Percentiles rank a stretch among this genome's conserved stretches.
Evolutionary conservation across 495 filamentous ascomycete species (phyloP).

Genomic region (Trichoderma reesei): DNA sequence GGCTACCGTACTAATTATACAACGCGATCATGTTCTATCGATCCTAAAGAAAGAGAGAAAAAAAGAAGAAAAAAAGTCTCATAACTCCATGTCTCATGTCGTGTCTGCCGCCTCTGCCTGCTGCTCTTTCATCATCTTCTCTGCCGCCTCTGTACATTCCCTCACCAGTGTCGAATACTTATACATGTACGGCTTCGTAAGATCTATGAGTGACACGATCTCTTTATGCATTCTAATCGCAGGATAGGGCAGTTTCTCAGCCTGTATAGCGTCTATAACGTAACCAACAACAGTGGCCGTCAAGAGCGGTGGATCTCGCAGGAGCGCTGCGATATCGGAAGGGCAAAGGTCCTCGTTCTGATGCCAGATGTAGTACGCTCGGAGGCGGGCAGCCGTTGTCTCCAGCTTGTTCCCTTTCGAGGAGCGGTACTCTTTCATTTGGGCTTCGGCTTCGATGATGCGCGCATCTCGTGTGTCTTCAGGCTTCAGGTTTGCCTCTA

Average conservation of each 20-base stretch:
- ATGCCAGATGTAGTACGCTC: slow-evolving; percentile 56
- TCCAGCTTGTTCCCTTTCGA: slow-evolving; percentile 8
- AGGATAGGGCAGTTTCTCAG: slow-evolving; percentile 31
- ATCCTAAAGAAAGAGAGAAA: too few relatives aligned
- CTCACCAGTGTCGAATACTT: background rate
- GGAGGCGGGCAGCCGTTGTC: slow-evolving; percentile 30
- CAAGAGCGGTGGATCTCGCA: slow-evolving; percentile 48
- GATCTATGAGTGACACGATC: background rate
- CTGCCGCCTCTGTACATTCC: background rate
- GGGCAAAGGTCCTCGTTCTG: slow-evolving; percentile 32
- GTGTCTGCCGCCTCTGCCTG: background rate
- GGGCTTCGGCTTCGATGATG: slow-evolving; percentile 27
- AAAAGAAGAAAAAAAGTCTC: background rate
- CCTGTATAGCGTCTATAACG: slow-evolving; percentile 32
- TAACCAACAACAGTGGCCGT: slow-evolving; percentile 40
- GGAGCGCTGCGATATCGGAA: slow-evolving; percentile 34
- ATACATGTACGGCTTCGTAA: background rate
- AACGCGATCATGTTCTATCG: too few relatives aligned
- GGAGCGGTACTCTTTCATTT: slow-evolving; percentile 22
- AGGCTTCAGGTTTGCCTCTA: background rate
- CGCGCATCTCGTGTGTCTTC: slow-evolving; percentile 22
- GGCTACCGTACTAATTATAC: background rate
- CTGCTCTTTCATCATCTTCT: background rate
- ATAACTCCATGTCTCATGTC: background rate
- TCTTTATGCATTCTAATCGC: background rate